Base-by-base conservation (phyloP, 495 filamentous ascomycete species). In the Durotheca rogersii region DNA sequence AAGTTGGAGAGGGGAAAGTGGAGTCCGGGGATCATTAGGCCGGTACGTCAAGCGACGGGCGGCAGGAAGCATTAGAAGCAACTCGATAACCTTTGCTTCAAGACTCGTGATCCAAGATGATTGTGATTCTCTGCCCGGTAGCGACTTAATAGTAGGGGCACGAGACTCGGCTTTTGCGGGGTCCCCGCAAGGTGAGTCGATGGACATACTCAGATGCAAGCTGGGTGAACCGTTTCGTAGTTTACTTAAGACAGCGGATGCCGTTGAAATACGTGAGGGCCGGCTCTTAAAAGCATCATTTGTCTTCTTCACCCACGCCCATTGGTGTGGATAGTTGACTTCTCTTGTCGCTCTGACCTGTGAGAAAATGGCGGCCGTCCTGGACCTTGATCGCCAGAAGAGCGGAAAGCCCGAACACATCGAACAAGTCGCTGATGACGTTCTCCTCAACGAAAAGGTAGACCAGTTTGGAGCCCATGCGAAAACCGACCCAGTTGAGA, bases 391-490 rank as follows among this genome's bases (percentile, higher is more conserved):
- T 30, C 15, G 10, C 20, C 15, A 46, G n/a, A 45, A 51, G 11
- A 41, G 30, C 29, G 21, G 7, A n/a, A 18, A 38, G 18, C 15
- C 18, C 2, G 41, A 51, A 25, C 41, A 46, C 35, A 17, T 45
- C 38, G 41, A 56, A 16, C 12, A 45, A 5, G 15, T 30, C 9
- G 11, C 12, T 14, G 40, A 41, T 15, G 47, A 46, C 6, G 4
- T 15, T 10, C 29, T 15, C 6, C 7, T 14, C 19, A 19, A 46
- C 11, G 36, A 18, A 21, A 15, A 50, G 23, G 20, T 21, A 19
- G 72, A 75, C 47, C 67, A 72, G 37, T 71, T 67, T 21, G 70
- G 72, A n/a, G 67, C 70, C 9, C 46, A 62, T 31, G 58, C 55
- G 21, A 73, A 75, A 47, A 70, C 68, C 12, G 67, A 72, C 38